Percentiles rank a stretch among this genome's conserved stretches.
Conservation (phyloP, 2,329 filamentous ascomycete species). For the Colletotrichum limetticola region DNA sequence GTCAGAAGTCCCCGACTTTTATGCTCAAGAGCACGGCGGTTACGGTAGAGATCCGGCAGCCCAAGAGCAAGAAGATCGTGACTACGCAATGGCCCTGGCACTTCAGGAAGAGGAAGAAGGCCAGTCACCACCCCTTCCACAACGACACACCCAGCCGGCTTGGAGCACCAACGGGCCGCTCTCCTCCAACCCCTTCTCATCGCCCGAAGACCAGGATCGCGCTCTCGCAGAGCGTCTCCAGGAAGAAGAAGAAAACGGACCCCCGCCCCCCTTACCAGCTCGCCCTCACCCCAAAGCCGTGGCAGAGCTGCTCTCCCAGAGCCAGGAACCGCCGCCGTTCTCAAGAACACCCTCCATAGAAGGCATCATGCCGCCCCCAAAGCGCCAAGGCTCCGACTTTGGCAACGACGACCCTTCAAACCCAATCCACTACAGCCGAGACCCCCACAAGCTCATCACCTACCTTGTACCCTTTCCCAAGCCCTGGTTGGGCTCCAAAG, state of each 20-base stretch:
- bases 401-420: slow-evolving; percentile 30
- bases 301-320: slow-evolving; percentile 19
- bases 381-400: slow-evolving; percentile 23
- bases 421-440: slow-evolving; percentile 27
- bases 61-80: slow-evolving; percentile 29
- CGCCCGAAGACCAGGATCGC: slow-evolving; percentile 21
- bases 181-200: slow-evolving; percentile 15
- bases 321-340: slow-evolving; percentile 14
- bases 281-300: slow-evolving; percentile 25
- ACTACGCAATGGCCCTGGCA: slow-evolving; percentile 30
- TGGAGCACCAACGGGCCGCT: slow-evolving; percentile 2
- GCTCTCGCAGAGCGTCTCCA: slow-evolving; percentile 23
- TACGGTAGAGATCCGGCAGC: background rate
- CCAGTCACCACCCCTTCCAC: slow-evolving; percentile 13
- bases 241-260: slow-evolving; percentile 18
- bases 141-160: slow-evolving; percentile 3
- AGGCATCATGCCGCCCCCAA: slow-evolving; percentile 23
- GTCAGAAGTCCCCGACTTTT: slow-evolving; percentile 19
- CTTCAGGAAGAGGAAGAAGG: slow-evolving; percentile 30
- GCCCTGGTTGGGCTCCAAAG: slow-evolving; percentile 22
- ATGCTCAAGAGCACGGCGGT: slow-evolving; percentile 21
- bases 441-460: slow-evolving; percentile 32
- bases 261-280: slow-evolving; percentile 21
- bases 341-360: slow-evolving; percentile 26
- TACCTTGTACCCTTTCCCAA: slow-evolving; percentile 32